A percentile compares a stretch with the other conserved stretches of the same genome.
phyloP scores from a whole-genome alignment of 2,329 filamentous ascomycete genomes.

The Cordyceps cicadae region DNA sequence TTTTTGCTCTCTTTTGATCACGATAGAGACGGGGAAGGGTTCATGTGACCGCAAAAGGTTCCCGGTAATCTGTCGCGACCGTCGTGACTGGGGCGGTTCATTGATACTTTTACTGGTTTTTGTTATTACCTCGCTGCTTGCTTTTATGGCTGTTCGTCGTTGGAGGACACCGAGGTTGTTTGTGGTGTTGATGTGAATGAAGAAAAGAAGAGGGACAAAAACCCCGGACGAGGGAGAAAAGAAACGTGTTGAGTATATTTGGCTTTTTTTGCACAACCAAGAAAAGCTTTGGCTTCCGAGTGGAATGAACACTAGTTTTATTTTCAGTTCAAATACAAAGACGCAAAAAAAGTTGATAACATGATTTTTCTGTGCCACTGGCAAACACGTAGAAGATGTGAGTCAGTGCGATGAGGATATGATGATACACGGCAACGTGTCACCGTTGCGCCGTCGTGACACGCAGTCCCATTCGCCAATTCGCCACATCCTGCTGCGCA shows the following conservation, averaged over 20 bases:
- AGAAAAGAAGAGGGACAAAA: background rate
- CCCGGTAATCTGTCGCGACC: slow-evolving; percentile 9
- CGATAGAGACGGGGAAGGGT: slow-evolving; percentile 18
- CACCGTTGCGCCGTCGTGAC: background rate
- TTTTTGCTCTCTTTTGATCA: slow-evolving; percentile 14
- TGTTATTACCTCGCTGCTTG: slow-evolving; percentile 3
- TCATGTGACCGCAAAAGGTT: slow-evolving; percentile 8
- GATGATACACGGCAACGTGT: background rate
- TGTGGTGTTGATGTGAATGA: background rate
- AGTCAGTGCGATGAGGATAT: background rate
- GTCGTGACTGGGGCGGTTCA: slow-evolving; percentile 6
- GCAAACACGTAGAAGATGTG: background rate
- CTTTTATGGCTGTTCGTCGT: slow-evolving; percentile 6
- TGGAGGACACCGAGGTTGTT: background rate
- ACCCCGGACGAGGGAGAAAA: background rate
- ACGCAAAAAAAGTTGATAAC: background rate
- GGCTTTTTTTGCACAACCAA: slow-evolving; percentile 10
- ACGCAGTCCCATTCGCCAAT: background rate
- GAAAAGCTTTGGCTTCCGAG: slow-evolving; percentile 7
- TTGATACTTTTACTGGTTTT: slow-evolving; percentile 6
- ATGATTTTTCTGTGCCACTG: too few relatives aligned
- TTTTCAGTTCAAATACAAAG: slow-evolving; percentile 1
- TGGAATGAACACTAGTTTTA: slow-evolving; percentile 8
- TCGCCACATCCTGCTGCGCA: background rate
- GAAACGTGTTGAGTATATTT: slow-evolving; percentile 6